Evolutionary conservation across 2,329 filamentous ascomycete genomes (phyloP).

Genomic region (Epichloe uncinata): DNA sequence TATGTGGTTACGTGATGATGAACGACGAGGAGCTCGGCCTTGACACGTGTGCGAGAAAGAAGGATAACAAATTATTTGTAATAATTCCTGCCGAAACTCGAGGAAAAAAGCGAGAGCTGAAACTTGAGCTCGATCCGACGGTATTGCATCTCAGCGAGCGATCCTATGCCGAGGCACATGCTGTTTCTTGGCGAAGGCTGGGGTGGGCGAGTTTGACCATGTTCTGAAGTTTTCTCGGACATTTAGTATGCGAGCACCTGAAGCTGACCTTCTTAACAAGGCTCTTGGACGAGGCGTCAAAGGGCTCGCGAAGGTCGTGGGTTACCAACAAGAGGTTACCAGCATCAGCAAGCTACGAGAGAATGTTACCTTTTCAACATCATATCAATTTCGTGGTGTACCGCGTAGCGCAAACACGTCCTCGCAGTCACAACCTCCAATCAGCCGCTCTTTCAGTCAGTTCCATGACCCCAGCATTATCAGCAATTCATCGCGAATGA

Average conservation of each 20-base stretch:
- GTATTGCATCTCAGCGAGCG: neutral
- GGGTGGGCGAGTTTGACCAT: neutral
- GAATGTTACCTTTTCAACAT: neutral
- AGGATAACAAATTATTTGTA: neutral
- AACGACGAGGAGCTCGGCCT: constrained; percentile 5
- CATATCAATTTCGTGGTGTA: neutral
- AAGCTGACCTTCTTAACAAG: neutral
- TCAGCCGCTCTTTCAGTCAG: neutral
- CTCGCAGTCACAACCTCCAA: neutral
- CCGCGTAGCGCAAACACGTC: neutral
- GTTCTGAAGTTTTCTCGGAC: neutral
- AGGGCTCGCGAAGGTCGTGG: neutral
- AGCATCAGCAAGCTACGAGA: neutral
- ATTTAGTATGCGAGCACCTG: neutral
- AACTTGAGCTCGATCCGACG: neutral
- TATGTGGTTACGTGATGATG: constrained; percentile 6
- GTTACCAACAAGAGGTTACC: neutral
- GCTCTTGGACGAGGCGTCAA: neutral
- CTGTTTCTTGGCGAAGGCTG: neutral
- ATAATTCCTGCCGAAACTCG: neutral
- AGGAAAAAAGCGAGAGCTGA: neutral
- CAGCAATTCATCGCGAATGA: neutral
- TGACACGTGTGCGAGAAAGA: neutral
- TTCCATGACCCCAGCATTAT: neutral
- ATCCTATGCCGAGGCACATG: neutral